Conservation (phyloP, 73 alveolate genomes). For the Durusdinium trenchii region DNA sequence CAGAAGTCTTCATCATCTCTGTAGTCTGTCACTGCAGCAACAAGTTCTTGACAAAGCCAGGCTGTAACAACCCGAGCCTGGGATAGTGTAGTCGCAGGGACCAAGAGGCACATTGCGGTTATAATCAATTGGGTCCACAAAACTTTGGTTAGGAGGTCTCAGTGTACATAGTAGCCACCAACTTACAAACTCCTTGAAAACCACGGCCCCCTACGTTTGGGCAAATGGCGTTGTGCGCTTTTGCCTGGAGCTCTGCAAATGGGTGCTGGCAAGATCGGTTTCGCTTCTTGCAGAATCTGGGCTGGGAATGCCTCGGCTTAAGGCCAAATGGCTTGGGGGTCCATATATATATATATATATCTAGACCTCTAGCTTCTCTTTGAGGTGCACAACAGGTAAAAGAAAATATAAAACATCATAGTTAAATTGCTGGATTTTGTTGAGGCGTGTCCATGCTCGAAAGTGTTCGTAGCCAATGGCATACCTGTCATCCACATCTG, state of each 20-base stretch:
- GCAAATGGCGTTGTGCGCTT: background rate
- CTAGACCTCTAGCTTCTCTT: background rate
- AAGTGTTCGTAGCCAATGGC: background rate
- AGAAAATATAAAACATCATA: background rate
- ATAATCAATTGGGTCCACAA: too few species aligned
- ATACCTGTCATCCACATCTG: background rate
- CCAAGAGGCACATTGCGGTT: too few species aligned
- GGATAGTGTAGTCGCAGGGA: background rate
- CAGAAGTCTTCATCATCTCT: background rate
- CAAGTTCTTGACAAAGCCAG: background rate
- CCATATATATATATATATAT: background rate
- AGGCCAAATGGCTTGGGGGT: background rate
- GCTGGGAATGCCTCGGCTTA: background rate
- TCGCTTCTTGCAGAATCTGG: background rate
- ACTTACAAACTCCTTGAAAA: background rate
- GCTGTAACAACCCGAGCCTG: background rate
- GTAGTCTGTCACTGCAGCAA: background rate
- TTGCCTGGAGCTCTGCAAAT: background rate
- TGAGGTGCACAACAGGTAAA: background rate
- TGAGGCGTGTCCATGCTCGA: background rate
- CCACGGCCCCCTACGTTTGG: background rate
- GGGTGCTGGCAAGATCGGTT: background rate
- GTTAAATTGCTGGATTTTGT: background rate
- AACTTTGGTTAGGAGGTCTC: background rate
- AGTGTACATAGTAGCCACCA: background rate